Base-by-base conservation (phyloP, 768 basidiomycete species). In the Rhodotorula paludigena region DNA sequence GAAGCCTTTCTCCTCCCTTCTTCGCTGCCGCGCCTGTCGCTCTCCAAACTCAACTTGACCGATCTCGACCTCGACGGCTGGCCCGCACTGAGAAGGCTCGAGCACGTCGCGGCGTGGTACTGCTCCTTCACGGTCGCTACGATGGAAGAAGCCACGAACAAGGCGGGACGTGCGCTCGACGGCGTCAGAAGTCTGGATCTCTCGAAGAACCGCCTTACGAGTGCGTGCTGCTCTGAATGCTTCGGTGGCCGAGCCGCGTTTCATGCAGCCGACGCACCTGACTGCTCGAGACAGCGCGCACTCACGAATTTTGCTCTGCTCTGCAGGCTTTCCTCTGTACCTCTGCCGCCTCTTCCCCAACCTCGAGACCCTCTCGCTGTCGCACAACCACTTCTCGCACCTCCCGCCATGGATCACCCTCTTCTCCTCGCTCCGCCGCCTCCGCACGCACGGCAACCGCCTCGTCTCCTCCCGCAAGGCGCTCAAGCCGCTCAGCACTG, bases 371-470 rank as follows among this genome's bases (percentile, higher is more conserved):
- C 63, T 71, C 32, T 60, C 65, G 1, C 70, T 71, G 10, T 60
- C 70, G 2, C 62, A 67, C 48, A 71, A 71, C 51, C 16, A 10
- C 16, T 61, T 71, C 38, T 20, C 41, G 0, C 70, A 63, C 23
- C 49, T 71, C 7, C 65, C 70, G 0, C 62, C 65, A 1, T 57
- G 48, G 32, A 3, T 64, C 48, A 60, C 45, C 25, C 49, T 57
- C 25, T 64, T 71, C 58, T 42, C 89, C 85, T 77, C 89, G 87
- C 5, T 84, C 82, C 32, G 84, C 81, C 21, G 85, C 84, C 74
- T 90, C 87, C 33, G 93, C 85, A 30, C 85, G 83, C 53, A 94
- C 82, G 18, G 83, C 81, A 72, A 98, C 87, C 25, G 81, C 82
- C 75, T 90, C 44, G 45, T 55, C 52, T 44, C n/a, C 52, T 54